phyloP scores from a whole-genome alignment of 768 basidiomycete genomes.

The Sporobolomyces phaffii region DNA sequence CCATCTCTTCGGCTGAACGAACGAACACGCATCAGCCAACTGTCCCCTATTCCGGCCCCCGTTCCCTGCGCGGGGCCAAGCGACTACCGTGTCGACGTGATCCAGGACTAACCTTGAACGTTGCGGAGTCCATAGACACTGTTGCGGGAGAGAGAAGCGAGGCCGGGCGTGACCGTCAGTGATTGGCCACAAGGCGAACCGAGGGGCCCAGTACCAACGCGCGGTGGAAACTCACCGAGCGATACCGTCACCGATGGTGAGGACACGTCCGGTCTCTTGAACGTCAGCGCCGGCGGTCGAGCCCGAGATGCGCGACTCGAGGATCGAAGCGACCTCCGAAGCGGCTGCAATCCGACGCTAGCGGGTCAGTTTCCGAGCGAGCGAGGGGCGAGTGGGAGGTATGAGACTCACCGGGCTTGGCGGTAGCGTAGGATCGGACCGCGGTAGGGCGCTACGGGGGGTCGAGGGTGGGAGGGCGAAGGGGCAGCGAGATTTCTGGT shows the following conservation, averaged over 20 bases:
- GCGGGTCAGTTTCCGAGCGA: not conserved
- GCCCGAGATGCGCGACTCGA: slow-evolving; percentile 96
- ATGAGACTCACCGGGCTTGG: slow-evolving; percentile 78
- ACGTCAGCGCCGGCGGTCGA: slow-evolving; percentile 84
- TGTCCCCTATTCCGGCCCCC: not conserved
- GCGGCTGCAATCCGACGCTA: slow-evolving; percentile 59
- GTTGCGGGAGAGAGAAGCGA: slow-evolving; percentile 22
- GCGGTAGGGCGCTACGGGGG: slow-evolving; percentile 35
- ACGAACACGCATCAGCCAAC: not conserved
- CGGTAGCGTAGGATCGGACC: slow-evolving; percentile 85
- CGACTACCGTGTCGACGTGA: not conserved
- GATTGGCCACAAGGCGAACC: not conserved
- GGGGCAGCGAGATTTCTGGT: not conserved
- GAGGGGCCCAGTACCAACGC: too few relatives aligned
- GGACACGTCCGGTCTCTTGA: slow-evolving; percentile 97
- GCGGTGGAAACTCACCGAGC: slow-evolving; percentile 49
- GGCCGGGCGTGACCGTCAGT: not conserved
- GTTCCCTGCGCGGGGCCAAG: too few relatives aligned
- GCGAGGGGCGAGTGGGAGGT: not conserved
- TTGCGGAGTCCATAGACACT: slow-evolving; percentile 98
- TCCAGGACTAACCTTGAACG: slow-evolving; percentile 71
- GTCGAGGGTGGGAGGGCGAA: slow-evolving; percentile 23
- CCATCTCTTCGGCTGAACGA: slow-evolving; percentile 87
- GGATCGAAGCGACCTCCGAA: slow-evolving; percentile 97
- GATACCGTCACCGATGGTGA: slow-evolving; percentile 83